These are phyloP conservation scores for Yamagishiella unicocca DNA, from an alignment of 139 green algal genomes.

Conservation along the genomic window DNA sequence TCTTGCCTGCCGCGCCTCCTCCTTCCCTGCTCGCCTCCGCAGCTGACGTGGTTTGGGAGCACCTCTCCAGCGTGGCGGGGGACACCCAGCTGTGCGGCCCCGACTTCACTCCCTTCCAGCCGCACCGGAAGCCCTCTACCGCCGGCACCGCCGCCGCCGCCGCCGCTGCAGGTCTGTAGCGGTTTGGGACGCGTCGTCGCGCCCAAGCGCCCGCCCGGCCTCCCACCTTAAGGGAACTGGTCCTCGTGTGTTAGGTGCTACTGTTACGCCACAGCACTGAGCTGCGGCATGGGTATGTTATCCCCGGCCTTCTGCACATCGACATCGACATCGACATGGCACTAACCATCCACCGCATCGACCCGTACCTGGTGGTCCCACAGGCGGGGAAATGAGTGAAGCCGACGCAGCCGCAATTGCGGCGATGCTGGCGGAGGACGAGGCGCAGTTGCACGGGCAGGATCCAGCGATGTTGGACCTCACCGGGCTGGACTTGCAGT, in stretches of 20 bases:
- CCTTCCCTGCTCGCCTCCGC: not conserved
- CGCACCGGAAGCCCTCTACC: constrained; percentile 26
- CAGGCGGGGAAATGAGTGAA: constrained; percentile 35
- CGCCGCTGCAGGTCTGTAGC: not conserved
- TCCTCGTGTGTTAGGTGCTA: too few species aligned
- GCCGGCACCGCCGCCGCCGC: not conserved
- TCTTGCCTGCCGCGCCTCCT: not conserved
- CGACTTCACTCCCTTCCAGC: constrained; percentile 62
- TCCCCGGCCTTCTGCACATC: too few species aligned
- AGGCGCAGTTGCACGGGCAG: not conserved
- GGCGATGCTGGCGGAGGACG: constrained; percentile 48
- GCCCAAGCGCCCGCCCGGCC: too few species aligned
- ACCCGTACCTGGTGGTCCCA: too few species aligned
- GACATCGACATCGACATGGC: too few species aligned
- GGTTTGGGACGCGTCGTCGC: too few species aligned
- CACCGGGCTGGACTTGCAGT: constrained; percentile 17
- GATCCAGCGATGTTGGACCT: constrained; percentile 26
- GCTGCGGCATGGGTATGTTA: too few species aligned
- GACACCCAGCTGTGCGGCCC: constrained; percentile 78
- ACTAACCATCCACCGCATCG: too few species aligned
- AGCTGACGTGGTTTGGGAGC: constrained; percentile 94
- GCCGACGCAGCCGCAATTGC: constrained; percentile 38
- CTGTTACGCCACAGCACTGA: too few species aligned
- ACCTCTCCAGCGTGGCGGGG: constrained; percentile 76
- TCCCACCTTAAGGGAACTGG: too few species aligned